Base-by-base conservation (phyloP, 2,329 filamentous ascomycete genomes). In the Monosporascus sp. region DNA sequence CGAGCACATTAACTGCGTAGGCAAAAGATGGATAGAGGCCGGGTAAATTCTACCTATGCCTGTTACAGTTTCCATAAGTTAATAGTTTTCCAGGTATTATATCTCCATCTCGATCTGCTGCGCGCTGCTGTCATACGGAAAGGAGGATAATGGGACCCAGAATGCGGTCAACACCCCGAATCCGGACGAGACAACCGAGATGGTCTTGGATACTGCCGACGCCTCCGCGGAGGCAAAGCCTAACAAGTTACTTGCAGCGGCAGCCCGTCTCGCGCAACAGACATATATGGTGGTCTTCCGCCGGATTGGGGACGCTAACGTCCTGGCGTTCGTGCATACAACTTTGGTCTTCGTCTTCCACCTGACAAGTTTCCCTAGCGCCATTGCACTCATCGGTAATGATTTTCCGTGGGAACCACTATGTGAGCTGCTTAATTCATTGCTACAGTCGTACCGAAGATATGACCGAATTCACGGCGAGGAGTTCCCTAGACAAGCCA, bases 291-390 rank as follows among this genome's bases (percentile, higher is more conserved):
- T 81, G 1, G 74, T 80, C 1, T 72, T 85, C 7, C 66, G 68
- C 2, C 74, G 83, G 0, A 73, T 77, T 27, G 78, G 77, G 0
- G 83, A 87, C 45, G 70, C 75, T 3, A 83, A 85, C 55, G 77
- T 82, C 3, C 70, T 88, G 1, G 78, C 85, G 0, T 87, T 82
- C 61, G 62, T 87, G 0, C 85, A 89, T 58, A 77, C 82, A 0
- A 77, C 79, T 5, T 69, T 89, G 25, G 77, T 81, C 0, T 88
- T 87, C 59, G 63, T 89, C 7, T 61, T 69, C 2, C 72, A 77
- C 25, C 64, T 83, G 45, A 68, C 72, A 1, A 64, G 65, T 7
- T 69, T 68, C 7, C 72, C 73, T 0, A 63, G 65, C 1, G 78
- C 75, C 0, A 77, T 77, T 68, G 64, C 53, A 15, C 66, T 72